Conservation (phyloP, 1,284 basidiomycete species). For the Cryptococcus hybrid region DNA sequence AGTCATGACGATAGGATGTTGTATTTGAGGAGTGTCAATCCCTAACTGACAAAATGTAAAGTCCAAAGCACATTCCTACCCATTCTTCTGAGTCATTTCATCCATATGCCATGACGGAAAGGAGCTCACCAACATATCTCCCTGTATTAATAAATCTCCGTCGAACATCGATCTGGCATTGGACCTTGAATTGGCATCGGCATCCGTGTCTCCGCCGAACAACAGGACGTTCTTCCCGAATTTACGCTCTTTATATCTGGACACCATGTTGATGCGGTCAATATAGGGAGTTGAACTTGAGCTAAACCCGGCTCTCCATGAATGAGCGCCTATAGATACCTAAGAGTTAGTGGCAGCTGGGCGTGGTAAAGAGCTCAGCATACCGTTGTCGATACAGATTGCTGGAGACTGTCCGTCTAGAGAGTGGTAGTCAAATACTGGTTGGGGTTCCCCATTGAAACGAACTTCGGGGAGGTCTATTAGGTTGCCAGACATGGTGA, state of each 20-base stretch:
- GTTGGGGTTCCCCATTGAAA: constrained; percentile 24
- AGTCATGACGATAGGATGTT: constrained; percentile 92
- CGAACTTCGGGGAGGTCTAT: constrained; percentile 33
- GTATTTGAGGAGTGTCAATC: constrained; percentile 71
- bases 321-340: constrained; percentile 60
- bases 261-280: constrained; percentile 68
- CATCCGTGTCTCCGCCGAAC: constrained; percentile 79
- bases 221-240: constrained; percentile 73
- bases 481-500: constrained; percentile 12
- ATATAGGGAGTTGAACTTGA: constrained; percentile 54
- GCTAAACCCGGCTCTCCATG: constrained; percentile 83
- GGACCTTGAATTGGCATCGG: constrained; percentile 74
- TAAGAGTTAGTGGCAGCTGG: neutral
- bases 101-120: neutral
- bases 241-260: constrained; percentile 84
- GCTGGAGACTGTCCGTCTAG: constrained; percentile 27
- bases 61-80: constrained; percentile 88
- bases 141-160: constrained; percentile 83
- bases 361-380: constrained; percentile 3
- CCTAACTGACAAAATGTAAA: constrained; percentile 86
- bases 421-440: constrained; percentile 32
- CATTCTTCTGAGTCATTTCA: neutral
- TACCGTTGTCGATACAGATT: constrained; percentile 87
- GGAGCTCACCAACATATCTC: constrained; percentile 73
- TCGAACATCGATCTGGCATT: constrained; percentile 82